Evolutionary conservation across 352 stramenopile genomes (phyloP).

Genomic region (Phytophthora foliorum): DNA sequence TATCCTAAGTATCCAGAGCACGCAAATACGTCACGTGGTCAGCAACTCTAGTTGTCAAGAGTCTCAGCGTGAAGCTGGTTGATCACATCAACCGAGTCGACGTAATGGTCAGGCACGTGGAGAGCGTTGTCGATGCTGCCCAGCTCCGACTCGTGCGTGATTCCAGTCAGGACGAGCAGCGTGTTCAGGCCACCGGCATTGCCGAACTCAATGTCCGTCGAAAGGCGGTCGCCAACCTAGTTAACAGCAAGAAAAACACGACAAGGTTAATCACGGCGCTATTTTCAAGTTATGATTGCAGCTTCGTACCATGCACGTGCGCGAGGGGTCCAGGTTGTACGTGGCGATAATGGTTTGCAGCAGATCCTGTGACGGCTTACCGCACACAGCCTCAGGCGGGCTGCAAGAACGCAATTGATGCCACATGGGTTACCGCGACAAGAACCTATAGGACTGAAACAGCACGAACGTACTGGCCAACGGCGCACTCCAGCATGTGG

Average conservation of each 20-base stretch:
- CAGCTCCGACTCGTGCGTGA: slow-evolving; percentile 73
- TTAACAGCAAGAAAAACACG: slow-evolving; percentile 3
- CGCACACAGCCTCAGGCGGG: slow-evolving; percentile 74
- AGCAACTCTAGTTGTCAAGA: slow-evolving; percentile 43
- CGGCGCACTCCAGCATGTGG: slow-evolving; percentile 70
- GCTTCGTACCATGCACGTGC: slow-evolving; percentile 82
- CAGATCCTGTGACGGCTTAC: slow-evolving; percentile 87
- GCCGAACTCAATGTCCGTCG: slow-evolving; percentile 89
- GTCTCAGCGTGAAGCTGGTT: slow-evolving; percentile 70
- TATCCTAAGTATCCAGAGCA: slow-evolving; percentile 3
- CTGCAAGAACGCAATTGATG: slow-evolving; percentile 37
- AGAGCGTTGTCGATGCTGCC: slow-evolving; percentile 53
- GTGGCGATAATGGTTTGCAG: slow-evolving; percentile 82
- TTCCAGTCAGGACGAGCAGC: slow-evolving; percentile 79
- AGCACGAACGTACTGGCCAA: slow-evolving; percentile 64
- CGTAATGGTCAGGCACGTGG: slow-evolving; percentile 72
- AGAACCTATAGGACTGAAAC: not conserved
- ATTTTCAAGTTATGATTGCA: not conserved
- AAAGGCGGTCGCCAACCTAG: slow-evolving; percentile 84
- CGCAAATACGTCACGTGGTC: not conserved
- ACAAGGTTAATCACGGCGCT: not conserved
- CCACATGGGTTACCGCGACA: not conserved
- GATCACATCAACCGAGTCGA: slow-evolving; percentile 79
- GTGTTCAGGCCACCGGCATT: slow-evolving; percentile 75
- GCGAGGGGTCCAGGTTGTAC: slow-evolving; percentile 70